phyloP scores from a whole-genome alignment of 805 yeast genomes.

The Wickerhamomyces rabaulensis region DNA sequence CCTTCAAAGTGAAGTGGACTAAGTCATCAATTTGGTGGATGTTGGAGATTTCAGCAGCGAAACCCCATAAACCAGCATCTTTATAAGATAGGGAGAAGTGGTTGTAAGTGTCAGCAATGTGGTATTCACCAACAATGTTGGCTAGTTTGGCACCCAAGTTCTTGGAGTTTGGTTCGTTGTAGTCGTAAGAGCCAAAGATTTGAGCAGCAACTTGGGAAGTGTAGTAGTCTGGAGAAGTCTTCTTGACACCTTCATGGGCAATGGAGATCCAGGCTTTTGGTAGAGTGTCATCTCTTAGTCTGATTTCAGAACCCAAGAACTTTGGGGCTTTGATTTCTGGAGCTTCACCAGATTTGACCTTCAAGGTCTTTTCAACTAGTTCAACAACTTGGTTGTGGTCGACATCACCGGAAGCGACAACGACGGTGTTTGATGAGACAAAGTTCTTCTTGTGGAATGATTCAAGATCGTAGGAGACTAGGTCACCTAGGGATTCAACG shows the following conservation, averaged over 20 bases:
- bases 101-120: slow-evolving; percentile 62
- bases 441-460: slow-evolving; percentile 52
- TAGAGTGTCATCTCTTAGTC: slow-evolving; percentile 83
- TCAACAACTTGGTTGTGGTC: slow-evolving; percentile 66
- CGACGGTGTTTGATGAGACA: slow-evolving; percentile 58
- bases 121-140: slow-evolving; percentile 63
- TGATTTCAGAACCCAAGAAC: slow-evolving; percentile 82
- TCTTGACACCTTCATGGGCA: slow-evolving; percentile 69
- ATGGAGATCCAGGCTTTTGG: slow-evolving; percentile 76
- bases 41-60: slow-evolving; percentile 60
- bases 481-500: slow-evolving; percentile 51
- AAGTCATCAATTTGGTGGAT: slow-evolving; percentile 63
- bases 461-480: slow-evolving; percentile 54
- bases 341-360: slow-evolving; percentile 46
- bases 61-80: slow-evolving; percentile 83
- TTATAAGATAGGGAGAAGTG: slow-evolving; percentile 72
- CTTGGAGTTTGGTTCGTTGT: slow-evolving; percentile 49
- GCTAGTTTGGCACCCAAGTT: slow-evolving; percentile 67
- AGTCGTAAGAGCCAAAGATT: slow-evolving; percentile 51
- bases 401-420: slow-evolving; percentile 68
- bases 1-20: slow-evolving; percentile 74
- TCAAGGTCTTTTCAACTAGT: slow-evolving; percentile 48
- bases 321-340: slow-evolving; percentile 47
- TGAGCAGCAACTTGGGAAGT: slow-evolving; percentile 71
- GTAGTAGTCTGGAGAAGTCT: slow-evolving; percentile 57